phyloP scores from a whole-genome alignment of 2,329 filamentous ascomycete species.

The Fusarium neocosmosporiellum region DNA sequence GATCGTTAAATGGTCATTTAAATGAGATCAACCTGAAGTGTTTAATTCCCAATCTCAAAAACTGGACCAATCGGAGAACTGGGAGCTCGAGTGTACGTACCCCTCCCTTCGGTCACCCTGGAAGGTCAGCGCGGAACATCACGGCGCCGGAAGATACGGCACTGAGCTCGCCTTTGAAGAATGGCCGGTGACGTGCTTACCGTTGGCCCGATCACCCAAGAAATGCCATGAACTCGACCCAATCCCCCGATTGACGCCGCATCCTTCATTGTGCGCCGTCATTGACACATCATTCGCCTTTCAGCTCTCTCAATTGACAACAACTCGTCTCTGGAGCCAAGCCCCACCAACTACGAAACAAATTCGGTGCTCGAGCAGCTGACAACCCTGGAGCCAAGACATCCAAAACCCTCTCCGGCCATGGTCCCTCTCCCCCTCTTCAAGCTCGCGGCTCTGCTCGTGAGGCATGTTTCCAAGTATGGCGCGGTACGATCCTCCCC shows the following conservation, averaged over 20 bases:
- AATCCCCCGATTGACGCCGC: not conserved
- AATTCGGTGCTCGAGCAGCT: slow-evolving; percentile 20
- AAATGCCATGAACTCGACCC: not conserved
- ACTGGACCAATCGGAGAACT: slow-evolving; percentile 16
- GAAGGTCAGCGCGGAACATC: slow-evolving; percentile 36
- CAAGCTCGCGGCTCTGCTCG: slow-evolving; percentile 73
- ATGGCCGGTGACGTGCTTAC: not conserved
- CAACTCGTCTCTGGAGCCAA: not conserved
- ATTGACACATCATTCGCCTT: not conserved
- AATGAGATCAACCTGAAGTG: not conserved
- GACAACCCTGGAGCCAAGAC: slow-evolving; percentile 34
- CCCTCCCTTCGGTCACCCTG: not conserved
- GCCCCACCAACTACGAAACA: slow-evolving; percentile 28
- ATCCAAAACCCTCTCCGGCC: slow-evolving; percentile 23
- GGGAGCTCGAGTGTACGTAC: slow-evolving; percentile 1
- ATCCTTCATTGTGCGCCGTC: not conserved
- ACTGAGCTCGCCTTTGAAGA: slow-evolving; percentile 4
- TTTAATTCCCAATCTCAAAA: not conserved
- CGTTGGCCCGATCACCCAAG: not conserved
- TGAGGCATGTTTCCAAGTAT: slow-evolving; percentile 76
- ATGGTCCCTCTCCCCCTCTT: slow-evolving; percentile 77
- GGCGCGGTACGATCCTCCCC: slow-evolving; percentile 66
- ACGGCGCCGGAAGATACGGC: slow-evolving; percentile 35
- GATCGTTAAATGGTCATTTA: not conserved
- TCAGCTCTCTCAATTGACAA: slow-evolving; percentile 16